Conservation (phyloP, 2,329 filamentous ascomycete genomes). For the Calonectria hawksworthii region DNA sequence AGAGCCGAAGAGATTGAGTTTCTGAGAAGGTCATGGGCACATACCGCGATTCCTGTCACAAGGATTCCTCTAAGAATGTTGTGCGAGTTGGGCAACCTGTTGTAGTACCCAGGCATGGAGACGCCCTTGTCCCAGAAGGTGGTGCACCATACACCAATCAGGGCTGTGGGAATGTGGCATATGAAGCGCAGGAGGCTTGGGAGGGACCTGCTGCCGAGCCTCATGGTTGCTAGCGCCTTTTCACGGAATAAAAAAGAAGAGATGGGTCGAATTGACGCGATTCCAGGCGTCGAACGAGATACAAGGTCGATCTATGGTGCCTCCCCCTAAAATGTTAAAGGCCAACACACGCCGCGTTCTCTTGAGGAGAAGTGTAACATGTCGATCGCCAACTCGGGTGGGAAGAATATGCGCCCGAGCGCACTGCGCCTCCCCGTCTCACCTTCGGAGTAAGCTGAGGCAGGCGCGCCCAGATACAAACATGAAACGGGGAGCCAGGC, state of each 20-base stretch:
- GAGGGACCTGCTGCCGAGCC: not conserved
- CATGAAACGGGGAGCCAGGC: not conserved
- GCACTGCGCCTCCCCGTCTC: not conserved
- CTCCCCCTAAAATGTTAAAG: not conserved
- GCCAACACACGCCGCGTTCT: not conserved
- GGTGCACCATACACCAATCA: slow-evolving; percentile 15
- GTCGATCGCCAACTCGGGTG: not conserved
- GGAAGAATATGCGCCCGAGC: slow-evolving; percentile 9
- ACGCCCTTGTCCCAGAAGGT: not conserved
- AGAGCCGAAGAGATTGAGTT: not conserved
- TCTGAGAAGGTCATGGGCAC: not conserved
- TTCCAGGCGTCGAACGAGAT: not conserved
- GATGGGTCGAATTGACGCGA: not conserved
- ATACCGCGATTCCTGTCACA: slow-evolving; percentile 12
- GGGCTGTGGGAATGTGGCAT: slow-evolving; percentile 6
- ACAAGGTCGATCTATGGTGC: not conserved
- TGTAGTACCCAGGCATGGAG: slow-evolving; percentile 1
- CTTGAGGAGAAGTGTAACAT: not conserved
- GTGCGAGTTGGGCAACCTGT: not conserved
- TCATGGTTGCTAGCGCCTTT: not conserved
- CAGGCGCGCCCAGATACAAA: not conserved
- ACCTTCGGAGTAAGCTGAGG: not conserved
- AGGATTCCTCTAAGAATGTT: not conserved
- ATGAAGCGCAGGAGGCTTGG: slow-evolving; percentile 14
- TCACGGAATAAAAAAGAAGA: not conserved